Percentiles rank a stretch among this genome's conserved stretches.
Conservation (phyloP, 768 basidiomycete genomes). For the Tephrocybe sp. region DNA sequence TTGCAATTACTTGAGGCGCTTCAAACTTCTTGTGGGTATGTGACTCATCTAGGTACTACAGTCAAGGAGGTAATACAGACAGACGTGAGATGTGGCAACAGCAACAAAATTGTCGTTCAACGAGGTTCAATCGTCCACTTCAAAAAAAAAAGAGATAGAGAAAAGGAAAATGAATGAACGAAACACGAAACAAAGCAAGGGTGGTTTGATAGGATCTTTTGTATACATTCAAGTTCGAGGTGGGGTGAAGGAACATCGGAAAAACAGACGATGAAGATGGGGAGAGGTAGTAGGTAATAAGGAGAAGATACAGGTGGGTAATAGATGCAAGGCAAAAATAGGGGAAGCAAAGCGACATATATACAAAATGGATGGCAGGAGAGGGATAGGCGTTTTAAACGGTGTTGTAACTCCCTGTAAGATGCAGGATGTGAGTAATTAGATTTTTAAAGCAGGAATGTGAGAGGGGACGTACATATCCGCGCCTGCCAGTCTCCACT, state of each 20-base stretch:
- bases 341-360: background rate
- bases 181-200: too few species aligned
- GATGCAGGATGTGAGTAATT: background rate
- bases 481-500: constrained; percentile 54
- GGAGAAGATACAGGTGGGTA: constrained; percentile 1
- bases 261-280: constrained; percentile 6
- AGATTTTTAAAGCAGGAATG: background rate
- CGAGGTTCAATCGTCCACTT: background rate
- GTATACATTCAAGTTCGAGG: background rate
- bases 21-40: too few species aligned
- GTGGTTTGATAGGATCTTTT: background rate
- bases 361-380: background rate
- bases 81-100: background rate
- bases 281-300: background rate
- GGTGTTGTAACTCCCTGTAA: constrained; percentile 17
- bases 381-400: constrained; percentile 3
- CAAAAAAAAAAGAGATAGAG: background rate
- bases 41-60: too few species aligned
- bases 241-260: background rate
- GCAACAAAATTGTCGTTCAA: background rate
- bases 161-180: background rate
- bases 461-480: constrained; percentile 46
- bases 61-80: too few species aligned
- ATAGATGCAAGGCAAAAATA: background rate
- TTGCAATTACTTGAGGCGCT: too few species aligned